Evolutionary conservation across 1,284 basidiomycete genomes (phyloP).

Genomic region (Irpex sp.): DNA sequence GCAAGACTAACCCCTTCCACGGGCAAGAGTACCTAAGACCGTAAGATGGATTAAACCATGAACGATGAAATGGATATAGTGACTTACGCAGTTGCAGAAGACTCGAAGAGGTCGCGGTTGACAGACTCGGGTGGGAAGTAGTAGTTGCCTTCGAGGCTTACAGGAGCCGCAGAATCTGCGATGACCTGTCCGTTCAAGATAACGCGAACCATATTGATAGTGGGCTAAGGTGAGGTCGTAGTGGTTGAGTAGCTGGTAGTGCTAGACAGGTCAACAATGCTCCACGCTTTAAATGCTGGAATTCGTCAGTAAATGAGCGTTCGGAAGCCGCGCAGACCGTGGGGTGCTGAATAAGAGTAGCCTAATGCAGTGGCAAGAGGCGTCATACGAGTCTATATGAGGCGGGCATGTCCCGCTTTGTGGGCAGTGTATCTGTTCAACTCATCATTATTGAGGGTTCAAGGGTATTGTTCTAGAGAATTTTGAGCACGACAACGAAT

Average conservation of each 20-base stretch:
- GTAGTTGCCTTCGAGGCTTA: constrained; percentile 59
- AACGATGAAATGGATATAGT: background rate
- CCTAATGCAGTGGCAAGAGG: background rate
- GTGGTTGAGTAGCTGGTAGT: background rate
- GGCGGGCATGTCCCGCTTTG: background rate
- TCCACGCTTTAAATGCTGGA: too few relatives aligned
- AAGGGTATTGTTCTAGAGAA: background rate
- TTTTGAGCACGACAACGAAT: background rate
- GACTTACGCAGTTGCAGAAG: constrained; percentile 48
- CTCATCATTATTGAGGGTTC: background rate
- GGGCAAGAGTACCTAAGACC: constrained; percentile 45
- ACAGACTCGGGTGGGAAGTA: constrained; percentile 62
- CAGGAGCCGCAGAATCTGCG: constrained; percentile 50
- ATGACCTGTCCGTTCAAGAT: constrained; percentile 48
- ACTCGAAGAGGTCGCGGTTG: constrained; percentile 36
- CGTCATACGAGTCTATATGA: background rate
- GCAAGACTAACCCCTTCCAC: constrained; percentile 58
- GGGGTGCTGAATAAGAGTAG: background rate
- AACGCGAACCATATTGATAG: constrained; percentile 43
- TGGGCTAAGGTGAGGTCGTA: background rate
- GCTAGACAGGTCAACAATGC: too few relatives aligned
- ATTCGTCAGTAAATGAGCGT: too few relatives aligned
- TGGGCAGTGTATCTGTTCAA: background rate
- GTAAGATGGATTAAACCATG: background rate
- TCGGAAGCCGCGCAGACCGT: background rate